Percentiles rank a stretch among this genome's conserved stretches.
Evolutionary conservation across 2,329 filamentous ascomycete species (phyloP).

Genomic region (Claviceps purpurea): DNA sequence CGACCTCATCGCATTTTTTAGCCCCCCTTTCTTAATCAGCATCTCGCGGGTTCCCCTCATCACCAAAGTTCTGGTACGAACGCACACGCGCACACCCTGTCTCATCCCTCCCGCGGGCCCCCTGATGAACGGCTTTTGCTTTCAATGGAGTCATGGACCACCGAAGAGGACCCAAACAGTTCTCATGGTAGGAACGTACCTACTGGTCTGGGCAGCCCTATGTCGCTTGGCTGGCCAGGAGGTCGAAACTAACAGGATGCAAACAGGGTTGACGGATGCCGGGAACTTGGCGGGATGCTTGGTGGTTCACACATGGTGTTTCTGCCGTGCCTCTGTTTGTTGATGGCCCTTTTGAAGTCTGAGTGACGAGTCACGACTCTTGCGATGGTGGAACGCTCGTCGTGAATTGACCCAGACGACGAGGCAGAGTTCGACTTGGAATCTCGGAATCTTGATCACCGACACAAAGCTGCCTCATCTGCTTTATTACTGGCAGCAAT

Average conservation of each 20-base stretch:
- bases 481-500: too few species aligned
- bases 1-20: neutral
- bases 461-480: too few species aligned
- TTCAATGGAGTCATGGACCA: neutral
- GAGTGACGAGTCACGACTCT: too few species aligned
- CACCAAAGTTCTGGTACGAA: neutral
- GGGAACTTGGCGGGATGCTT: neutral
- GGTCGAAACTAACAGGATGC: constrained; percentile 2
- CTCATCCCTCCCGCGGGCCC: neutral
- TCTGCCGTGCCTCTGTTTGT: neutral
- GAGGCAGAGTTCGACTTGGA: too few species aligned
- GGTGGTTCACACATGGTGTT: neutral
- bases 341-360: neutral
- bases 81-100: neutral
- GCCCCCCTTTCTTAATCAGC: neutral
- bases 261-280: neutral
- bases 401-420: too few species aligned
- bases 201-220: constrained; percentile 4
- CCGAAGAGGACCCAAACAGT: neutral
- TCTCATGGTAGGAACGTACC: constrained; percentile 1
- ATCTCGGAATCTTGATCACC: too few species aligned
- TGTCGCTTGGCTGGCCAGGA: constrained; percentile 2
- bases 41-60: neutral
- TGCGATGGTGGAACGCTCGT: too few species aligned
- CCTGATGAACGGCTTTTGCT: neutral